phyloP scores from a whole-genome alignment of 306 rosid genomes.

The Cicer cuneatum region DNA sequence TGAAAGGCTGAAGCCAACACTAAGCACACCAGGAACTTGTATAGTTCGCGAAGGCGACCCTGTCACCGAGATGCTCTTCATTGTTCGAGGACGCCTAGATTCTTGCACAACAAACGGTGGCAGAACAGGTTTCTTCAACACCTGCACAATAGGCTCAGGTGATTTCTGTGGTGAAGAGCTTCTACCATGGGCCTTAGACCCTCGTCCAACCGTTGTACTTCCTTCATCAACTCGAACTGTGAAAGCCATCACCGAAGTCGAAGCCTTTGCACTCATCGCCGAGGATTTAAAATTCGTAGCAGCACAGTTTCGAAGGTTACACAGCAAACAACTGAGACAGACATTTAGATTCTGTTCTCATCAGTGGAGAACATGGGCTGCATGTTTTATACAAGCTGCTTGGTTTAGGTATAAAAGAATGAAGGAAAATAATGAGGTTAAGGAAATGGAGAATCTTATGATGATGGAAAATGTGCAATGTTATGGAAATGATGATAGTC shows the following conservation, averaged over 20 bases:
- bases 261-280: conserved; percentile 67
- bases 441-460: conserved; percentile 40
- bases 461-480: conserved; percentile 13
- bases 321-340: conserved; percentile 58
- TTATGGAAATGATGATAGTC: conserved; percentile 38
- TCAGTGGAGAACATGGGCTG: conserved; percentile 74
- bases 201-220: conserved; percentile 50
- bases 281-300: conserved; percentile 63
- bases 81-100: conserved; percentile 57
- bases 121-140: conserved; percentile 62
- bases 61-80: conserved; percentile 62
- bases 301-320: conserved; percentile 63
- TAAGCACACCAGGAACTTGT: conserved; percentile 52
- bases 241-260: conserved; percentile 59
- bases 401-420: conserved; percentile 61
- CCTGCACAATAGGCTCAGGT: conserved; percentile 58
- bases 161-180: conserved; percentile 75
- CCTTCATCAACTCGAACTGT: conserved; percentile 65
- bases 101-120: conserved; percentile 68
- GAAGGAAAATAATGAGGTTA: conserved; percentile 52
- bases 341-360: conserved; percentile 56
- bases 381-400: conserved; percentile 68
- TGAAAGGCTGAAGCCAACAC: conserved; percentile 62
- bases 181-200: conserved; percentile 63
- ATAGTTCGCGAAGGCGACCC: conserved; percentile 66